phyloP scores from a whole-genome alignment of 2,329 filamentous ascomycete genomes.

The Penicillium sclerotiorum region DNA sequence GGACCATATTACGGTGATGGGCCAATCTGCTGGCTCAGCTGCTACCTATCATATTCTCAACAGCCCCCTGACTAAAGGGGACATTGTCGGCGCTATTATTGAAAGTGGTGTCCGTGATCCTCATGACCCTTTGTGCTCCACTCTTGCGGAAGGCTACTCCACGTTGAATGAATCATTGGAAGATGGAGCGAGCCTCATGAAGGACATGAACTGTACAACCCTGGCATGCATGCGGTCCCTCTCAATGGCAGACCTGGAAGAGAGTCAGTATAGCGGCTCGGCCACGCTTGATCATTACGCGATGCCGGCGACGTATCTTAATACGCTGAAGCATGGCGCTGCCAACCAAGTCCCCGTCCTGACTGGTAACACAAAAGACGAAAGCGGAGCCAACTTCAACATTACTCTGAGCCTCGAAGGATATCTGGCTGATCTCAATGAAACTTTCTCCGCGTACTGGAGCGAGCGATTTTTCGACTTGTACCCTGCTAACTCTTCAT shows the following conservation, averaged over 20 bases:
- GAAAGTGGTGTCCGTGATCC: constrained; percentile 5
- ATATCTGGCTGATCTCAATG: neutral
- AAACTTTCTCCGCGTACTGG: constrained; percentile 1
- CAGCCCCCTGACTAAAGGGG: neutral
- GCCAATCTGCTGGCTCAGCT: constrained; percentile 5
- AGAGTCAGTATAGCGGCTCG: neutral
- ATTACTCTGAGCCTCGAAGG: constrained; percentile 2
- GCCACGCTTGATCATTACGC: constrained; percentile 6
- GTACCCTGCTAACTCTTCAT: neutral
- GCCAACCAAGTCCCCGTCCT: constrained; percentile 1
- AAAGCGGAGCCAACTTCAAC: constrained; percentile 1
- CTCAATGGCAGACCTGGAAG: neutral
- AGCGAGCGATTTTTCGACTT: neutral
- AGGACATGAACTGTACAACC: too few species aligned
- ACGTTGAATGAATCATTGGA: neutral
- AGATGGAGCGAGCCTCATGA: too few species aligned
- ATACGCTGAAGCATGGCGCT: neutral
- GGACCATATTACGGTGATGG: constrained; percentile 6
- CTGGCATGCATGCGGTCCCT: neutral
- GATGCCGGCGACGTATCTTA: neutral
- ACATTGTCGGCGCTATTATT: constrained; percentile 1
- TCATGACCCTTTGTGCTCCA: neutral
- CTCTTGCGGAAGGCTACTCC: neutral
- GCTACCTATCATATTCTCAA: constrained; percentile 4
- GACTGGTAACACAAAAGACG: constrained; percentile 7